These are phyloP conservation scores for Phytophthora pluvialis DNA, from an alignment of 352 stramenopile species.

Conservation along the genomic window DNA sequence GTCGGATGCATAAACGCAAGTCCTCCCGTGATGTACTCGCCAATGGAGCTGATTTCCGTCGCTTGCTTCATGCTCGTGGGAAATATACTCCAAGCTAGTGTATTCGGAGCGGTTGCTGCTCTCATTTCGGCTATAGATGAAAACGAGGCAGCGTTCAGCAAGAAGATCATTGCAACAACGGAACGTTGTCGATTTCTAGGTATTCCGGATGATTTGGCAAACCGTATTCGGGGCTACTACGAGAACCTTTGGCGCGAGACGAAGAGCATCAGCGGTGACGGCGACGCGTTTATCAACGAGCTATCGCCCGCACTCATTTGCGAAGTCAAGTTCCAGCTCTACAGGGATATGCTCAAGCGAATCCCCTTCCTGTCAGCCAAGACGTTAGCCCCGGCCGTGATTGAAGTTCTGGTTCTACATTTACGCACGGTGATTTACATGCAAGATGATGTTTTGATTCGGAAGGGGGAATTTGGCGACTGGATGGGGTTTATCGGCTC, in stretches of 20 bases:
- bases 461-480: slow-evolving; percentile 77
- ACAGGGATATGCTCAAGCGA: slow-evolving; percentile 75
- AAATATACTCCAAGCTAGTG: slow-evolving; percentile 69
- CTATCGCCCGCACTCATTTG: slow-evolving; percentile 70
- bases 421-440: slow-evolving; percentile 82
- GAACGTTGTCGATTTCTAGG: slow-evolving; percentile 73
- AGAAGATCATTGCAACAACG: slow-evolving; percentile 67
- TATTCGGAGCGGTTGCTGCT: slow-evolving; percentile 70
- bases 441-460: slow-evolving; percentile 80
- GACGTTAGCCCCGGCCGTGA: slow-evolving; percentile 65
- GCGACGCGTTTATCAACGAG: slow-evolving; percentile 80
- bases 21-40: slow-evolving; percentile 58
- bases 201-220: slow-evolving; percentile 55
- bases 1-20: slow-evolving; percentile 71
- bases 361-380: slow-evolving; percentile 75
- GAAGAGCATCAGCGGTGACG: slow-evolving; percentile 61
- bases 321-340: slow-evolving; percentile 84
- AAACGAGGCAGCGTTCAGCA: slow-evolving; percentile 64
- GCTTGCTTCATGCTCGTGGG: slow-evolving; percentile 71
- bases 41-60: slow-evolving; percentile 57
- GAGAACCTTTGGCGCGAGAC: slow-evolving; percentile 75
- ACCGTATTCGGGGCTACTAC: slow-evolving; percentile 66
- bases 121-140: slow-evolving; percentile 76
- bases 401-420: slow-evolving; percentile 80
- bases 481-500: slow-evolving; percentile 88